Evolutionary conservation across 129 eudicot species (phyloP).

Genomic region (Pittosporum tobira): DNA sequence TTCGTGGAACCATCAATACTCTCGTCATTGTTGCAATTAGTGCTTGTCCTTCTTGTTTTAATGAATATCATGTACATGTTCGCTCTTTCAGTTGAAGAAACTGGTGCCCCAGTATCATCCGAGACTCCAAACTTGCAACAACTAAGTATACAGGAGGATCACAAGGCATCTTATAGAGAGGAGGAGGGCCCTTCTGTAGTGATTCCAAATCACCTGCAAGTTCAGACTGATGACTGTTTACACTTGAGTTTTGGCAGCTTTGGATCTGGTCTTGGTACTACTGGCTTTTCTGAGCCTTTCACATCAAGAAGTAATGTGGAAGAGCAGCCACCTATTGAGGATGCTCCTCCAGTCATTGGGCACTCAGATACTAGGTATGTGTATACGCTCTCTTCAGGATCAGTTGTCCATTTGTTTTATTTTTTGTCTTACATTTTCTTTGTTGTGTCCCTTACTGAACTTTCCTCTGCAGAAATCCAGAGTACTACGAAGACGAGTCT

Average conservation of each 20-base stretch:
- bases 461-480: constrained; percentile 43
- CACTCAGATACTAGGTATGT: constrained; percentile 57
- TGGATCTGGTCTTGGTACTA: constrained; percentile 51
- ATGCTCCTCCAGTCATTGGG: constrained; percentile 48
- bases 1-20: too few species aligned
- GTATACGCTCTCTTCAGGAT: neutral
- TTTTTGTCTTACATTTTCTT: neutral
- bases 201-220: constrained; percentile 87
- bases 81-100: constrained; percentile 44
- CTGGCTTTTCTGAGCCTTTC: constrained; percentile 43
- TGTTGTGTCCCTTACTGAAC: neutral
- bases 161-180: constrained; percentile 32
- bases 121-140: constrained; percentile 66
- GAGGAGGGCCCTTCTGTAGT: constrained; percentile 69
- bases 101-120: constrained; percentile 51
- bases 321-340: constrained; percentile 45
- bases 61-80: neutral
- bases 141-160: constrained; percentile 47
- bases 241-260: constrained; percentile 96
- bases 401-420: neutral
- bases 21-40: too few species aligned
- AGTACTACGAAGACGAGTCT: constrained; percentile 68
- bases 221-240: constrained; percentile 74
- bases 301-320: constrained; percentile 48
- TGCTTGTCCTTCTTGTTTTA: neutral